Evolutionary conservation across 306 rosid species (phyloP), one percentile per base, ranked within the genome.

Genomic region (Calophaca sinica): DNA sequence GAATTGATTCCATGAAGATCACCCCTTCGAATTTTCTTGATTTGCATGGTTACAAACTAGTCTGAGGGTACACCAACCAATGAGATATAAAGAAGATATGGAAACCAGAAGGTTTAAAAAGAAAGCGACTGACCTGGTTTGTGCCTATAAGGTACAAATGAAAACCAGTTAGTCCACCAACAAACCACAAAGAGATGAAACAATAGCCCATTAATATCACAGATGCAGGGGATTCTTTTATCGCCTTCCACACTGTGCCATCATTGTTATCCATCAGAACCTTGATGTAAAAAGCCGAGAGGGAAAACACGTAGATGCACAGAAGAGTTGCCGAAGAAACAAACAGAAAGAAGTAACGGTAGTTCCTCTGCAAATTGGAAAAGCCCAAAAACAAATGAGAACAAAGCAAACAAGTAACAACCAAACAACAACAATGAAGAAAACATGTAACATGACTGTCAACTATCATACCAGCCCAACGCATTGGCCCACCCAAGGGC

Each of bases 401-500:
- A 54, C 49, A 46, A 39, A 70, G 70, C 28, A 84, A 81, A 68
- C 52, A 44, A 70, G 71, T 45, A 79, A 58, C 39, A 38, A 12
- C 31, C 66, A 32, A 49, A 53, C 68, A 78, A 78, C 73, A 64
- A 51, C 33, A 78, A 35, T 8, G 55, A 72, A 58, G 62, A 32
- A 61, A 71, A 73, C 38, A 62, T 20, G 41, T 58, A 52, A 45
- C 69, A 33, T 20, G 70, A 49, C 48, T 14, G 66, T 46, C 58
- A 65, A 74, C 74, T 54, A 78, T 68, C 89, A 44, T 88, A 93
- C 98, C 96, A 91, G 88, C 62, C 98, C 98, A 80, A 93, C 88
- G 88, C 98, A 93, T 76, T 93, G 98, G 59, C 98, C 98, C 73
- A 93, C 97, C 98, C 98, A 93, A 76, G 98, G 98, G 85, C 98